These are phyloP conservation scores for Aegilops sharonensis DNA, from an alignment of 176 grass and related monocot genomes.

Conservation along the genomic window DNA sequence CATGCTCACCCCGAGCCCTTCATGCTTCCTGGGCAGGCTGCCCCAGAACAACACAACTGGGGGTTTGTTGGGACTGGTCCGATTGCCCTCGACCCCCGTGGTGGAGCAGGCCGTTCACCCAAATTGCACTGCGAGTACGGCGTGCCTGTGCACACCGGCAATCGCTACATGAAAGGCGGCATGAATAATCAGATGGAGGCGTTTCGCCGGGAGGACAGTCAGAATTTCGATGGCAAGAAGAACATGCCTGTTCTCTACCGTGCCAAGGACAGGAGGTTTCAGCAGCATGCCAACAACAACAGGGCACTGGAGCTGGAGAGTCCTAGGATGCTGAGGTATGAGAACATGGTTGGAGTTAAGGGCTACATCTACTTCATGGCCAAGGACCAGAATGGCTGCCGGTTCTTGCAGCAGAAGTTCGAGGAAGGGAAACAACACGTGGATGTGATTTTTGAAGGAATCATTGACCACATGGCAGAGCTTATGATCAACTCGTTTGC, in stretches of 20 bases:
- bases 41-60: slow-evolving; percentile 24
- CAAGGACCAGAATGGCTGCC: slow-evolving; percentile 71
- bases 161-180: not conserved
- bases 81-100: slow-evolving; percentile 24
- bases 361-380: slow-evolving; percentile 68
- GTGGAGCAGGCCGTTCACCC: not conserved
- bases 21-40: slow-evolving; percentile 34
- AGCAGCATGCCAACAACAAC: slow-evolving; percentile 26
- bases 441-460: slow-evolving; percentile 67
- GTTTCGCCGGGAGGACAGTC: slow-evolving; percentile 40
- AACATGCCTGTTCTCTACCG: slow-evolving; percentile 28
- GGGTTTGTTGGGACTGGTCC: slow-evolving; percentile 15
- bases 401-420: slow-evolving; percentile 68
- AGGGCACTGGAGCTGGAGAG: slow-evolving; percentile 28
- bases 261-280: slow-evolving; percentile 40
- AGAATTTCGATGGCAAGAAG: slow-evolving; percentile 53
- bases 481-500: slow-evolving; percentile 73
- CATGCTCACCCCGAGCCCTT: slow-evolving; percentile 21
- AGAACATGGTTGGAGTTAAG: slow-evolving; percentile 56
- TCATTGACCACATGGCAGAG: slow-evolving; percentile 62
- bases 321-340: slow-evolving; percentile 37
- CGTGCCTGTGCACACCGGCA: not conserved
- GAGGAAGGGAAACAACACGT: slow-evolving; percentile 60
- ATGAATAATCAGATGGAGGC: slow-evolving; percentile 39
- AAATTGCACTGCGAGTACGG: slow-evolving; percentile 22